Conservation (phyloP, 2,329 filamentous ascomycete genomes). For the Penicillium sp. region DNA sequence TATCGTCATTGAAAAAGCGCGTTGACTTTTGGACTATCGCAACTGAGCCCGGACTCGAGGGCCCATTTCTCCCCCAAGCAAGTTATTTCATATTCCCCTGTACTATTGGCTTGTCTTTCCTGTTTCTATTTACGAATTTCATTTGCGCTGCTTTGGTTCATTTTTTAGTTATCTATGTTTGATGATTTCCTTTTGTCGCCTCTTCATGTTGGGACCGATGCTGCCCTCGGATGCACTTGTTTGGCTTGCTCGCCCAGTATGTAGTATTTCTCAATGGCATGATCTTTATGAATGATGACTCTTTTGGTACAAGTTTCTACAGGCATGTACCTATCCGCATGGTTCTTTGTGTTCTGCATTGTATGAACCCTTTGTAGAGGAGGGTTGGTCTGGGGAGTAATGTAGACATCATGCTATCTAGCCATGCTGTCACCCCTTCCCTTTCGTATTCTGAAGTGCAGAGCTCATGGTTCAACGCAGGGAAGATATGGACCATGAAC, state of each 20-base stretch:
- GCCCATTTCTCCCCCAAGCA: slow-evolving; percentile 11
- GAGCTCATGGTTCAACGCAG: too few species aligned
- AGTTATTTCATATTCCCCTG: slow-evolving; percentile 32
- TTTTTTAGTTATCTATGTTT: slow-evolving; percentile 9
- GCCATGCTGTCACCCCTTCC: too few species aligned
- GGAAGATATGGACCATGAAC: too few species aligned
- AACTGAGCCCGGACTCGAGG: neutral
- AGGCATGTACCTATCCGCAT: neutral
- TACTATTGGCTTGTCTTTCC: slow-evolving; percentile 27
- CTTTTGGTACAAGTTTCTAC: neutral
- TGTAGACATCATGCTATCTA: too few species aligned
- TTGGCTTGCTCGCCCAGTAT: slow-evolving; percentile 9
- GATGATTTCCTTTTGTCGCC: slow-evolving; percentile 27
- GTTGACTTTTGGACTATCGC: slow-evolving; percentile 1
- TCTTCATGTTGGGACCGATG: slow-evolving; percentile 11
- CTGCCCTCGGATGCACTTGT: slow-evolving; percentile 8
- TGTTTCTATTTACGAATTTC: slow-evolving; percentile 27
- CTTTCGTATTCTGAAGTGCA: too few species aligned
- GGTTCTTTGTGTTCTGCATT: neutral
- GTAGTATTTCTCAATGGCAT: slow-evolving; percentile 16
- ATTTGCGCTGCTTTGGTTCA: slow-evolving; percentile 13
- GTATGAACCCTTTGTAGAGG: too few species aligned
- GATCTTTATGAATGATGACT: slow-evolving; percentile 13
- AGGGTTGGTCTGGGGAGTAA: too few species aligned
- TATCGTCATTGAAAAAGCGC: too few species aligned